A percentile compares a stretch with the other conserved stretches of the same genome.
Evolutionary conservation across 225 moss, liverwort and hornwort species (phyloP).

Genomic region (Physcomitrellopsis africana): DNA sequence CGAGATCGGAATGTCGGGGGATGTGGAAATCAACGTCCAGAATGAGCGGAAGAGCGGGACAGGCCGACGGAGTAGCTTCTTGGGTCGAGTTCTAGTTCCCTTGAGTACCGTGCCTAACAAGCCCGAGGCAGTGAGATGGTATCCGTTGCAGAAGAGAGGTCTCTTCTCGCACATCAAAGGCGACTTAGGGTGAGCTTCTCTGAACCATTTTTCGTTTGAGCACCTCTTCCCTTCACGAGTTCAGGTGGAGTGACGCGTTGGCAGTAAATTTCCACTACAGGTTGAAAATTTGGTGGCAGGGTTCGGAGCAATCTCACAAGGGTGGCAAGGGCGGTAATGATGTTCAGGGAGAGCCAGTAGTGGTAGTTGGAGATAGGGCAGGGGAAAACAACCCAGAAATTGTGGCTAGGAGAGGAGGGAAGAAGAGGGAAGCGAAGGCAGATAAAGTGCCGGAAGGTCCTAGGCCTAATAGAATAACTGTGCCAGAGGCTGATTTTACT

Average conservation of each 20-base stretch:
- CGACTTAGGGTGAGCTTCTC: slow-evolving; percentile 79
- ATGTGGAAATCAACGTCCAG: slow-evolving; percentile 77
- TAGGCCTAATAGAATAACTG: slow-evolving; percentile 49
- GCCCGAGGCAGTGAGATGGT: slow-evolving; percentile 63
- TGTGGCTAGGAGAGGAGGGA: background rate
- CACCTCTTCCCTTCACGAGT: no score
- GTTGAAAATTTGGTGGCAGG: no score
- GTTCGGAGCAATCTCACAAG: no score
- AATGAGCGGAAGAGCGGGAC: slow-evolving; percentile 82
- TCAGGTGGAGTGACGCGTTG: no score
- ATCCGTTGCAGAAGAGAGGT: slow-evolving; percentile 80
- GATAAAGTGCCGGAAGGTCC: slow-evolving; percentile 30
- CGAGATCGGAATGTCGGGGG: slow-evolving; percentile 55
- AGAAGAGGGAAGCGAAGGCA: slow-evolving; percentile 21
- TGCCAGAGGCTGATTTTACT: slow-evolving; percentile 65
- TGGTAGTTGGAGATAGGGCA: slow-evolving; percentile 11
- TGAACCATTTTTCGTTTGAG: no score
- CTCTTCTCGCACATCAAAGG: slow-evolving; percentile 92
- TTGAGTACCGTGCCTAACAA: slow-evolving; percentile 45
- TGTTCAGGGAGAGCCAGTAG: background rate
- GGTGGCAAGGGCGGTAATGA: background rate
- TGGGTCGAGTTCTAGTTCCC: slow-evolving; percentile 72
- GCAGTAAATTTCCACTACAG: no score
- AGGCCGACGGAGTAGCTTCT: slow-evolving; percentile 71
- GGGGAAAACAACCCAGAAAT: background rate